Evolutionary conservation across 192 early-diverging fungal genomes (phyloP), one percentile per base, ranked within the genome.

Genomic region (Pilaira anomala): DNA sequence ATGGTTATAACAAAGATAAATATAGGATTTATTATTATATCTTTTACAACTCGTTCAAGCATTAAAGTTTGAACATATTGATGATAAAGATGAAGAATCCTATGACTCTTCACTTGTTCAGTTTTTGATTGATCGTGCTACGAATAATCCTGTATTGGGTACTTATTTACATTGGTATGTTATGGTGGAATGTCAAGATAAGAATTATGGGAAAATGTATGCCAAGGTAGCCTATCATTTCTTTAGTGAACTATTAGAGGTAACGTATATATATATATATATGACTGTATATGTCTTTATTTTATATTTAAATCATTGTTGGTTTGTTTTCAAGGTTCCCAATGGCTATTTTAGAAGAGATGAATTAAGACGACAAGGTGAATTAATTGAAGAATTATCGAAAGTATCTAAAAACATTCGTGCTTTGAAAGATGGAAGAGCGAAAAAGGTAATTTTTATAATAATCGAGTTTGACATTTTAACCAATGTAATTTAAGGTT

Each of bases 141-240:
- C 95, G 22, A 73, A 83, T 45, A 97, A 95, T 66, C 84, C 85
- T 9, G 79, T 89, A 16, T 76, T 99, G 53, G 97, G 95, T 52
- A 98, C 95, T 75, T 90, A 91, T 52, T 92, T 98, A 57, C 86
- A 96, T 74, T 98, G 96, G 96, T 97, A 96, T 74, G 69, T 99
- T 13, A 95, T 92, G 91, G 94, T 98, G 1, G 97, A 99, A 74
- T 94, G 86, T 70, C 90, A 94, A 60, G 94, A 97, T 75, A 89
- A 83, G 45, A 68, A 76, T 6, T 84, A 83, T 25, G 92, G 93
- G 18, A 88, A 86, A 68, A 88, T 93, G 80, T 99, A 91, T 70
- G 92, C 78, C 4, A 91, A 91, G 77, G 85, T 97, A 6, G 82
- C 86, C 11, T 94, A 82, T 72, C 86, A 92, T 16, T 99, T 88